Evolutionary conservation across 768 basidiomycete species (phyloP), one percentile per base, ranked within the genome.

Genomic region (Leccinum uliginosum): DNA sequence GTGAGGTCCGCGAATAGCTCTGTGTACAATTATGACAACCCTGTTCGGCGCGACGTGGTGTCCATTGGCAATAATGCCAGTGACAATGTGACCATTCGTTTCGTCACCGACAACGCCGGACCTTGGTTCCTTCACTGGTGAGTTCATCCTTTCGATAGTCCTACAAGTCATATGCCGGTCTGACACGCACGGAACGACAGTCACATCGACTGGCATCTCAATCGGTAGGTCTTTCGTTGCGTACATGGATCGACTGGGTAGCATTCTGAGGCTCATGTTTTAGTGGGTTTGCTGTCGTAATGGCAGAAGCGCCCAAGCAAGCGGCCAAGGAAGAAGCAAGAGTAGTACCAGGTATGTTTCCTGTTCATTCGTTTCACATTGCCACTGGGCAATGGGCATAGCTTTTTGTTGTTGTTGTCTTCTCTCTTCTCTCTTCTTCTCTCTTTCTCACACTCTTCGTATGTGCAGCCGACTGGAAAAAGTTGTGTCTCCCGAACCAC

Each of bases 91-190:
- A 79, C 79, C 5, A 74, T 89, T 51, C 79, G 85, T 51, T 87
- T 85, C 68, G 64, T 70, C 24, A 85, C 85, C 1, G 80, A 88
- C 59, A 89, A 89, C 67, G 75, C 86, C 1, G 87, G 86, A 11
- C 80, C 81, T 10, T 85, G 83, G 81, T 73, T 80, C 67, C 65
- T 80, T 46, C 79, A 80, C 61, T 80, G 72, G 70, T 73, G 54
- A 64, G 62, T 32, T 40, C 6, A 32, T 14, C 7, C 3, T 6
- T 14, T 26, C 7, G 10, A 44, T 9, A 8, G 4, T 40, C 3
- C 7, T 17, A 4, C 14, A 1, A 26, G 6, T 5, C 14, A 45
- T 45, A 12, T 14, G 11, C 44, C 14, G 27, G 35, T 52, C 21
- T 10, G 17, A 6, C 21, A 46, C 59, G 65, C 23, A 59, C 30